Evolutionary conservation across 1,284 basidiomycete genomes (phyloP), one percentile per base, ranked within the genome.

Genomic region (Leccinum colubrinum): DNA sequence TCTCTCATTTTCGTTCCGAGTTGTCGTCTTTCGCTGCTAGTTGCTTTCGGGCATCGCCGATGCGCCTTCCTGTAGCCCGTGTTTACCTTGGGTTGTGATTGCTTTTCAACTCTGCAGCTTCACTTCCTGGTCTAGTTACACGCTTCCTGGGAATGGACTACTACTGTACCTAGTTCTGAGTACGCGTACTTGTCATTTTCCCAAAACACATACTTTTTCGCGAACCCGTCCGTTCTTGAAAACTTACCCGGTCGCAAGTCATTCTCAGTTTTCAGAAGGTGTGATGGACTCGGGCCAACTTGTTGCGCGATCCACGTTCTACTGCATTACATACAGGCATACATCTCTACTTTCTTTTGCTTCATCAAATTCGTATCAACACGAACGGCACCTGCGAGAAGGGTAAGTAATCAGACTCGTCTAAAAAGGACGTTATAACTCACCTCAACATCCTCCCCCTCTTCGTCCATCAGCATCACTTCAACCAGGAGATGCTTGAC

Each of bases 401-500:
- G 43, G 17, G 52, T 57, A 54, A 59, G 11, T n/a, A 52, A 55
- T 55, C 9, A 33, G 59, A 56, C 27, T 22, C 41, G 8, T 54
- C 11, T 35, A 22, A 20, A 7, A 35, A 27, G 15, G 6, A 51
- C 25, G 52, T 12, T 1, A n/a, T 25, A n/a, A 66, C 74, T 61
- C 70, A 89, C 90, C 80, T 94, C 91, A 15, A 94, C 90, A 68
- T 94, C 91, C 76, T 98, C 97, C 59, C 86, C 94, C 33, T 92
- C 86, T 71, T 93, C 91, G 71, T 98, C 95, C 64, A 86, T 87
- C 39, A 91, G 91, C 94, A 99, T 97, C 60, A 98, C 88, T 79
- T 99, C 97, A 15, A 97, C 91, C 59, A 97, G 83, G 58, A 97
- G 82, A 71, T 94, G 90, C 73, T 88, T 94, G 64, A 84, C 82